Evolutionary conservation across 1,284 basidiomycete genomes (phyloP).

Genomic region (Sporisorium reilianum): DNA sequence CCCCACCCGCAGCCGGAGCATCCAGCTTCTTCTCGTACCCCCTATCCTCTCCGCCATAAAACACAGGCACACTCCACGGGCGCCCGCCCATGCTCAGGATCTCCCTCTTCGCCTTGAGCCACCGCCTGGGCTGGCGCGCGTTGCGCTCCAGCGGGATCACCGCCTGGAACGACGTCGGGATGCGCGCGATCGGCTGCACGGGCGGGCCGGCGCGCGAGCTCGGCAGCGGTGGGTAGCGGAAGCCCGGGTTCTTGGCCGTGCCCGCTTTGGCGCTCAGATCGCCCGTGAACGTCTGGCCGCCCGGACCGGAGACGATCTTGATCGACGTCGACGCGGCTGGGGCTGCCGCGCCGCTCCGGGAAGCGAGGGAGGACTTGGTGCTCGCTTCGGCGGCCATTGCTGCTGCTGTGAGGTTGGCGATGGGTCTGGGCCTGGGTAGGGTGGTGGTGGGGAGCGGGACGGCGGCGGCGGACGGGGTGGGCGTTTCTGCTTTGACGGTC

Average conservation of each 20-base stretch:
- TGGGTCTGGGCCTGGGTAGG: conserved; percentile 13
- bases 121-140: conserved; percentile 41
- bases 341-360: background rate
- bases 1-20: conserved; percentile 3
- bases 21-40: conserved; percentile 48
- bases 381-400: background rate
- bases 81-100: conserved; percentile 59
- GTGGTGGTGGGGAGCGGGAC: background rate
- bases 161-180: conserved; percentile 51
- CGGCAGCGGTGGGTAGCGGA: conserved; percentile 56
- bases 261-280: conserved; percentile 46
- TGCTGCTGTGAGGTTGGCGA: conserved; percentile 9
- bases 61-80: conserved; percentile 56
- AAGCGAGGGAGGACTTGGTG: conserved; percentile 2
- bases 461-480: conserved; percentile 2
- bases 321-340: conserved; percentile 11
- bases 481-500: conserved; percentile 30
- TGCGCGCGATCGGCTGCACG: conserved; percentile 54
- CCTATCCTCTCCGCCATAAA: conserved; percentile 52
- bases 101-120: conserved; percentile 53
- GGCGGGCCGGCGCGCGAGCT: conserved; percentile 43
- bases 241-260: conserved; percentile 49
- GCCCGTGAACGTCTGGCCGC: conserved; percentile 33
- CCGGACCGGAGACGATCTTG: conserved; percentile 43
- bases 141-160: conserved; percentile 54